phyloP scores from a whole-genome alignment of 768 basidiomycete genomes.

The Candolleomyces aberdarensis region DNA sequence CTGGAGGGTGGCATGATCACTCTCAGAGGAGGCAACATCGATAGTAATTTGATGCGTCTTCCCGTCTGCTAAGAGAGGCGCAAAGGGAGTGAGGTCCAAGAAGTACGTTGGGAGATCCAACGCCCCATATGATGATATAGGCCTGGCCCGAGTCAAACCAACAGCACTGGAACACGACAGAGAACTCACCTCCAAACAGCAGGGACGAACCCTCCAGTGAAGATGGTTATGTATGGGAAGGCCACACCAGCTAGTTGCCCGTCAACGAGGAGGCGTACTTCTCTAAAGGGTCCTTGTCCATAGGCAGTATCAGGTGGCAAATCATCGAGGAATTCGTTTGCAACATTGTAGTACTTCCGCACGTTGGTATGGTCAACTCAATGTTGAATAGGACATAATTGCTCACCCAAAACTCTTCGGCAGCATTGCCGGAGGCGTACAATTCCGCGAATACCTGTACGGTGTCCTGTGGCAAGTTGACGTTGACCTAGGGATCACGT shows the following conservation, averaged over 20 bases:
- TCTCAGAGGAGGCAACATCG: slow-evolving; percentile 70
- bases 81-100: slow-evolving; percentile 75
- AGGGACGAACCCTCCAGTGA: slow-evolving; percentile 74
- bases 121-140: slow-evolving; percentile 75
- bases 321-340: slow-evolving; percentile 53
- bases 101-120: slow-evolving; percentile 77
- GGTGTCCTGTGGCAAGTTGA: slow-evolving; percentile 68
- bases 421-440: slow-evolving; percentile 58
- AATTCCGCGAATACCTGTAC: slow-evolving; percentile 68
- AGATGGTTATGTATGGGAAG: slow-evolving; percentile 59
- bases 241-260: slow-evolving; percentile 44
- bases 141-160: slow-evolving; percentile 31
- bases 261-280: slow-evolving; percentile 46
- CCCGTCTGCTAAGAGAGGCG: slow-evolving; percentile 65
- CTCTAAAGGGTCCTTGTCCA: slow-evolving; percentile 49
- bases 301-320: slow-evolving; percentile 45
- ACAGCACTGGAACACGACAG: background rate
- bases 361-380: background rate
- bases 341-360: slow-evolving; percentile 62
- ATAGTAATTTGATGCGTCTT: slow-evolving; percentile 68
- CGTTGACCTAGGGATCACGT: slow-evolving; percentile 46
- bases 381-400: background rate
- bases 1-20: slow-evolving; percentile 57
- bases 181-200: slow-evolving; percentile 59
- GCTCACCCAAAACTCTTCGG: slow-evolving; percentile 73